Percentiles rank a stretch among this genome's conserved stretches.
Conservation (phyloP, 495 filamentous ascomycete genomes). For the Xylaria castorea region DNA sequence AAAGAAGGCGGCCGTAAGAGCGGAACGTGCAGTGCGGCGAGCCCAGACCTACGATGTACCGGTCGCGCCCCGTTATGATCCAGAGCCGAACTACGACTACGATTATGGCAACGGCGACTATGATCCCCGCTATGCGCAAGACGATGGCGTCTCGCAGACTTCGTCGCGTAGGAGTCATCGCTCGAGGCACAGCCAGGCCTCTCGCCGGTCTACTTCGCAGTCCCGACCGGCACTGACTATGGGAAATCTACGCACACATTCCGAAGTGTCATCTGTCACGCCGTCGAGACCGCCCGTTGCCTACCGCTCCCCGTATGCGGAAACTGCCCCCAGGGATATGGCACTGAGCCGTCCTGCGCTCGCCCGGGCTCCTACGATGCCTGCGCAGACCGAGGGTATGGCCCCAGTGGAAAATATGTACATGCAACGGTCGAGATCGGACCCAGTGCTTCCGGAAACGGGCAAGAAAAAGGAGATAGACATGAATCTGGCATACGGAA, state of each 20-base stretch:
- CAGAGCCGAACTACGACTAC: slow-evolving; percentile 37
- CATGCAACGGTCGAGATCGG: slow-evolving; percentile 50
- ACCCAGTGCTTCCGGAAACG: slow-evolving; percentile 43
- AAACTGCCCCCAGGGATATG: slow-evolving; percentile 49
- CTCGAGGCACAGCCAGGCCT: slow-evolving; percentile 36
- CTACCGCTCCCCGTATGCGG: slow-evolving; percentile 52
- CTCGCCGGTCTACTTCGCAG: slow-evolving; percentile 36
- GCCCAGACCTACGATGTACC: slow-evolving; percentile 52
- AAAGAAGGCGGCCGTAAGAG: slow-evolving; percentile 76
- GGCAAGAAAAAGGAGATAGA: slow-evolving; percentile 68
- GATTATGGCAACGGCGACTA: slow-evolving; percentile 31
- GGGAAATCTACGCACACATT: slow-evolving; percentile 50
- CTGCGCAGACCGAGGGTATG: slow-evolving; percentile 29
- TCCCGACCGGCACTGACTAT: slow-evolving; percentile 47
- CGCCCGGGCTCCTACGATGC: slow-evolving; percentile 40
- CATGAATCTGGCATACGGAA: slow-evolving; percentile 87
- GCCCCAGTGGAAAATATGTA: slow-evolving; percentile 34
- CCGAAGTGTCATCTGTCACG: slow-evolving; percentile 50
- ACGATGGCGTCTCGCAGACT: slow-evolving; percentile 47
- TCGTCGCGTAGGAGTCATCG: slow-evolving; percentile 46
- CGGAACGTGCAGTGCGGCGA: slow-evolving; percentile 59
- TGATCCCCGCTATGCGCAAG: slow-evolving; percentile 42
- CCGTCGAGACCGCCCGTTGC: slow-evolving; percentile 48
- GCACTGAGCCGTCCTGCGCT: slow-evolving; percentile 47
- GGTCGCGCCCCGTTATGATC: slow-evolving; percentile 35